Percentiles rank a stretch among this genome's conserved stretches.
Conservation (phyloP, 2,329 filamentous ascomycete genomes). For the Hymenoscyphus albidus region DNA sequence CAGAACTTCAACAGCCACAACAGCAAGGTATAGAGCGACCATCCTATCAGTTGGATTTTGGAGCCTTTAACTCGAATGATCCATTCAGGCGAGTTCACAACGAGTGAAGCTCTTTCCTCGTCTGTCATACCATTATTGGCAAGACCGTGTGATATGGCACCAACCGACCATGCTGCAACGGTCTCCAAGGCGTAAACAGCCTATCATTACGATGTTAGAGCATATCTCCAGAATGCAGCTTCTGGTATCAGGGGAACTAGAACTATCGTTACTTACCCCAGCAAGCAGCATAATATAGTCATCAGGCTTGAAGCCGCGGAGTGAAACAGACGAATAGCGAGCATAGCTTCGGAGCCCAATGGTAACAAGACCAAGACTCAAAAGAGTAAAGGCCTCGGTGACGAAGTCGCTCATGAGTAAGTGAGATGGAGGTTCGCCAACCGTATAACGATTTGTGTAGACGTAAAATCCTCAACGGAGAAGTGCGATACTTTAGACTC, state of each 20-base stretch:
- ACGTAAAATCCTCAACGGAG: background rate
- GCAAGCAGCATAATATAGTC: constrained; percentile 56
- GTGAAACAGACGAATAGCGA: constrained; percentile 45
- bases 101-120: constrained; percentile 43
- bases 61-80: constrained; percentile 47
- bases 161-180: constrained; percentile 46
- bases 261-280: constrained; percentile 39
- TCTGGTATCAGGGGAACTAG: background rate
- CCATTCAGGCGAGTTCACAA: constrained; percentile 44
- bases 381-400: constrained; percentile 47
- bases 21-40: constrained; percentile 50
- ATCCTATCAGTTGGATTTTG: constrained; percentile 51
- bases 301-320: constrained; percentile 49
- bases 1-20: constrained; percentile 53
- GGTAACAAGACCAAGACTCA: constrained; percentile 5
- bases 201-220: constrained; percentile 31
- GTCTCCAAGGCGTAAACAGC: constrained; percentile 50
- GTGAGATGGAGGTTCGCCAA: background rate
- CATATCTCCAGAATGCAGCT: too few relatives aligned
- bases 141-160: constrained; percentile 43
- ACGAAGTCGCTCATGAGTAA: constrained; percentile 31
- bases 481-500: too few relatives aligned
- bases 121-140: constrained; percentile 56
- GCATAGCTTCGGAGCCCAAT: constrained; percentile 35
- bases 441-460: background rate